These are phyloP conservation scores for Paramyrothecium roridum DNA, from an alignment of 2,329 filamentous ascomycete species.

Conservation along the genomic window DNA sequence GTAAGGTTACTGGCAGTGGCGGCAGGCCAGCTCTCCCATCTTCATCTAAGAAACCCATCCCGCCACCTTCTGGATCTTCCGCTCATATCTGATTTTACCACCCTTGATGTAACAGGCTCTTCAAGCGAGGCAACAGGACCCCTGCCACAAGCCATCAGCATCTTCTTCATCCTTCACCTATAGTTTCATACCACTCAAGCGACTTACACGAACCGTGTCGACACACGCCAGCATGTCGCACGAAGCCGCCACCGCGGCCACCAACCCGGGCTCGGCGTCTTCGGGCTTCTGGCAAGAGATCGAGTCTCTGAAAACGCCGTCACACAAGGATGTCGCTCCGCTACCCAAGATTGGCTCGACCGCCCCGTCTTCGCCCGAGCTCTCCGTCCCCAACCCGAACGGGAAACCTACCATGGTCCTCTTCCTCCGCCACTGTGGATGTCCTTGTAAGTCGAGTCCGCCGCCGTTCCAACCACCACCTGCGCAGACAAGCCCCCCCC, in stretches of 20 bases:
- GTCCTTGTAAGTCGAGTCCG: slow-evolving; percentile 57
- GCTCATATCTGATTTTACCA: too few relatives aligned
- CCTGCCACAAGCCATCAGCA: too few relatives aligned
- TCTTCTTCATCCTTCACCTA: too few relatives aligned
- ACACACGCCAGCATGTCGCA: background rate
- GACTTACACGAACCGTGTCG: background rate
- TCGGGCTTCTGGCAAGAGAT: slow-evolving; percentile 31
- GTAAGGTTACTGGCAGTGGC: too few relatives aligned
- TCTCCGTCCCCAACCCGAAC: slow-evolving; percentile 44
- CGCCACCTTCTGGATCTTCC: too few relatives aligned
- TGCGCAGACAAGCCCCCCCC: background rate
- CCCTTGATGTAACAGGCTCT: too few relatives aligned
- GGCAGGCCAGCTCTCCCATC: too few relatives aligned
- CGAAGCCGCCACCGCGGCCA: background rate
- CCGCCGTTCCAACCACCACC: background rate
- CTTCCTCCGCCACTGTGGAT: slow-evolving; percentile 72
- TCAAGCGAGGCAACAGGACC: too few relatives aligned
- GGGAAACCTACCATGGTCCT: slow-evolving; percentile 58
- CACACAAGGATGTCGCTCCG: slow-evolving; percentile 38
- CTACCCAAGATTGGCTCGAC: slow-evolving; percentile 49
- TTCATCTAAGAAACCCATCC: too few relatives aligned
- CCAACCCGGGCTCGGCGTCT: background rate
- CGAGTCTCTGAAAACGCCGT: slow-evolving; percentile 37
- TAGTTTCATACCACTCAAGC: too few relatives aligned
- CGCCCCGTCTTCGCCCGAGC: slow-evolving; percentile 51